These are phyloP conservation scores for Colletotrichum melonis DNA, from an alignment of 2,329 filamentous ascomycete genomes.

Conservation along the genomic window DNA sequence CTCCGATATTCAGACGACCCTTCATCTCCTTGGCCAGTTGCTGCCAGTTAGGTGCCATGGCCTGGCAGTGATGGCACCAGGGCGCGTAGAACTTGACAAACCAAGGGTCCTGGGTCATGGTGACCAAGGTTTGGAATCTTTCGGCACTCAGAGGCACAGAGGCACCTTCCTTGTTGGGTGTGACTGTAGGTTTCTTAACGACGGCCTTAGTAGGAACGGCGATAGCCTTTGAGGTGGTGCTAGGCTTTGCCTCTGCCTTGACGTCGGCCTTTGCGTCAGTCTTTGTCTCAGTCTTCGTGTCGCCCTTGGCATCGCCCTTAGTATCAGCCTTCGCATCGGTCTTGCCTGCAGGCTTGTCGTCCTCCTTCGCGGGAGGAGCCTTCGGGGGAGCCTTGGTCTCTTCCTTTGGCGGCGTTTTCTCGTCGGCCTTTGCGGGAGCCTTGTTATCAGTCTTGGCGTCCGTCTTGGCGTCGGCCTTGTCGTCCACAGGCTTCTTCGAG, in stretches of 20 bases:
- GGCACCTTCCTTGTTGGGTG: conserved; percentile 79
- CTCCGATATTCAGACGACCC: conserved; percentile 88
- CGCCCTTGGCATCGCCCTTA: conserved; percentile 36
- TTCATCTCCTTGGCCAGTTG: conserved; percentile 93
- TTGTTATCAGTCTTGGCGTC: conserved; percentile 37
- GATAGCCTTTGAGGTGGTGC: conserved; percentile 36
- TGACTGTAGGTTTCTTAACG: conserved; percentile 61
- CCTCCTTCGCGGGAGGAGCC: conserved; percentile 29
- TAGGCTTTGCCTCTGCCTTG: conserved; percentile 35
- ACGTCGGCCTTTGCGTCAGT: conserved; percentile 42
- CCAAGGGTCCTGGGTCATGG: conserved; percentile 90
- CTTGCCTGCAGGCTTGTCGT: conserved; percentile 42
- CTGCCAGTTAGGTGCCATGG: conserved; percentile 89
- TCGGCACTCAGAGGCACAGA: conserved; percentile 84
- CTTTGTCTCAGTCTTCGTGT: conserved; percentile 38
- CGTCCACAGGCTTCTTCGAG: conserved; percentile 33
- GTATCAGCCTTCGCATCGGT: conserved; percentile 46
- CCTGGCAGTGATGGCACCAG: conserved; percentile 97
- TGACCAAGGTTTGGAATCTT: conserved; percentile 87
- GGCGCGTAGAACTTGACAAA: conserved; percentile 99
- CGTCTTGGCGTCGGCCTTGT: conserved; percentile 39
- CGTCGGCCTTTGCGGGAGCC: conserved; percentile 44
- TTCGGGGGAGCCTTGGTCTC: conserved; percentile 30
- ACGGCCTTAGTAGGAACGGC: conserved; percentile 50
- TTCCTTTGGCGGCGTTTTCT: conserved; percentile 39